A percentile compares a stretch with the other conserved stretches of the same genome.
Evolutionary conservation across 306 rosid genomes (phyloP).

Genomic region (Quercus aquifolioides): DNA sequence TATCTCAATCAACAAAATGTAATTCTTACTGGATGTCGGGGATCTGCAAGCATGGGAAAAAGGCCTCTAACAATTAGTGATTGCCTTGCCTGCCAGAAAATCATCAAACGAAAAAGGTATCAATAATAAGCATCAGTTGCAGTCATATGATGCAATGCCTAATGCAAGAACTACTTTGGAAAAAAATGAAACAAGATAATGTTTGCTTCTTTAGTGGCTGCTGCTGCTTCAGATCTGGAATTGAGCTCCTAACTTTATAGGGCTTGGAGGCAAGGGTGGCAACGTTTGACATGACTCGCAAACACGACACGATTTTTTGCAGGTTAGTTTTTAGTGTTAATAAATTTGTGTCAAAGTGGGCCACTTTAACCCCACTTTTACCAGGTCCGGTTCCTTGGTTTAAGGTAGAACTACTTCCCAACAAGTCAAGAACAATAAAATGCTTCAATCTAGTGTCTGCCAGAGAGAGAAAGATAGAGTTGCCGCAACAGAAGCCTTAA

Average conservation of each 20-base stretch:
- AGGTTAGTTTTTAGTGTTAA: too few relatives aligned
- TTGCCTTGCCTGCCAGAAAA: constrained; percentile 81
- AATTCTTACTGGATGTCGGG: constrained; percentile 92
- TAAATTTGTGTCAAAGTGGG: too few relatives aligned
- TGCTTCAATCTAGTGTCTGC: not conserved
- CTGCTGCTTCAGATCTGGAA: too few relatives aligned
- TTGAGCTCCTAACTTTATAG: too few relatives aligned
- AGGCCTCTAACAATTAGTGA: constrained; percentile 94
- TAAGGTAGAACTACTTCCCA: not conserved
- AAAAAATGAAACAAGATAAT: not conserved
- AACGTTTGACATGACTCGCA: too few relatives aligned
- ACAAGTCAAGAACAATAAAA: not conserved
- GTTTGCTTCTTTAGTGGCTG: too few relatives aligned
- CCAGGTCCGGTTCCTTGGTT: not conserved
- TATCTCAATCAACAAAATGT: not conserved
- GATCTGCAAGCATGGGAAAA: constrained; percentile 98
- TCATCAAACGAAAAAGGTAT: constrained; percentile 10
- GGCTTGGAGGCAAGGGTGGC: too few relatives aligned
- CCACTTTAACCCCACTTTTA: too few relatives aligned
- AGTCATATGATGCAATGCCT: not conserved
- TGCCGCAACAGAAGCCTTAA: not conserved
- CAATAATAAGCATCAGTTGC: not conserved
- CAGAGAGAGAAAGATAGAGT: not conserved
- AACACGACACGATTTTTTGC: too few relatives aligned
- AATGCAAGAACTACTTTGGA: not conserved